Evolutionary conservation across 78 protist species (phyloP), one percentile per base, ranked within the genome.

Genomic region (Fonticula alba): DNA sequence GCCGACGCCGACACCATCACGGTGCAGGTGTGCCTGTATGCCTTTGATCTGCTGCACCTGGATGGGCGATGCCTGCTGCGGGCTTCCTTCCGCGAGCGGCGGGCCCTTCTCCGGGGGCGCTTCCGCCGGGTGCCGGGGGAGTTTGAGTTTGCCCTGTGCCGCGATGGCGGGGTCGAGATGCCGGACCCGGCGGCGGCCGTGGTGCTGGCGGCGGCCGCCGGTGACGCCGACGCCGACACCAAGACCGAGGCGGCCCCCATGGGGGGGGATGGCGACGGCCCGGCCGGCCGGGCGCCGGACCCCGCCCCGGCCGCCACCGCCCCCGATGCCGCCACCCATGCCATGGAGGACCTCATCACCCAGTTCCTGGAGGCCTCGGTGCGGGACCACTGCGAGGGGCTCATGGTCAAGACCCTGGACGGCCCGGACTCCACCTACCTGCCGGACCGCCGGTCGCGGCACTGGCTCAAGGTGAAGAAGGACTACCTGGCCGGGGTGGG

Each of bases 401-500:
- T 95, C 32, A 91, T 95, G 97, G 85, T 91, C 66, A 91, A 92
- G 71, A 74, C 94, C 15, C 75, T 85, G 46, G 62, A 69, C 26
- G 65, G 26, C n/a, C n/a, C n/a, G n/a, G 80, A 82, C n/a, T 80
- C 82, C n/a, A 66, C 74, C 31, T 91, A 91, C 58, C 85, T 80
- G 64, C 92, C 92, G 14, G 62, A 73, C 24, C 59, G 67, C 29
- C 73, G 98, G 10, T 82, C 94, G 6, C 64, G 64, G 71, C 79
- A 81, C 38, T 92, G 97, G 97, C 73, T 92, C 58, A 92, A 92
- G 66, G 77, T 81, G 46, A 91, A 91, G 72, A 87, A 89, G 64
- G 99, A 95, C 70, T 95, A 95, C 80, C 37, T 92, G 51, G 81
- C 78, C 36, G 94, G 95, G n/a, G 53, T 86, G 71, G 85, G 89